Conservation (phyloP, 768 basidiomycete species). For the Termitomyces sp. region DNA sequence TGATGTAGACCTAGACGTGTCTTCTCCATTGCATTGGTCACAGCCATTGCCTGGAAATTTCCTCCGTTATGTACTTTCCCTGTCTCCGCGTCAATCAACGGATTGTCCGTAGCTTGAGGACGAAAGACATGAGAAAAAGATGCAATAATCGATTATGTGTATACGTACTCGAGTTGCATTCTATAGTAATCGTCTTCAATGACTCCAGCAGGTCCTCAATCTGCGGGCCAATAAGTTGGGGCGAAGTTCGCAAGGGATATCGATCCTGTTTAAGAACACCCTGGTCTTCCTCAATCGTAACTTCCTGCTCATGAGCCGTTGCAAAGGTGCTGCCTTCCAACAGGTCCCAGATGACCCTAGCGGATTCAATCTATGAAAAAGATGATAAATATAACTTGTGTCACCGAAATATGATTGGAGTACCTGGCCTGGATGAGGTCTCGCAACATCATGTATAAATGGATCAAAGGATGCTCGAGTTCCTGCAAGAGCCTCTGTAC, state of each 20-base stretch:
- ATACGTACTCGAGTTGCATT: constrained; percentile 76
- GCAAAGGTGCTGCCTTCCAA: constrained; percentile 68
- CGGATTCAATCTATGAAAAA: constrained; percentile 53
- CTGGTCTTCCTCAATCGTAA: constrained; percentile 64
- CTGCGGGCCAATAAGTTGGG: constrained; percentile 85
- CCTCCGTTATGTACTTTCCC: constrained; percentile 74
- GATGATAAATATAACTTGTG: neutral
- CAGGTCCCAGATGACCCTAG: constrained; percentile 61
- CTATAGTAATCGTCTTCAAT: constrained; percentile 56
- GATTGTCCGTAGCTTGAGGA: constrained; percentile 75
- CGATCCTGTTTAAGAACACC: constrained; percentile 79
- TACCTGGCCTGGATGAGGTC: constrained; percentile 81
- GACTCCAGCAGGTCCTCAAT: constrained; percentile 73
- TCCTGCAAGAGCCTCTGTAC: constrained; percentile 76
- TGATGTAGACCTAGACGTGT: constrained; percentile 69
- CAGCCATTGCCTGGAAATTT: constrained; percentile 86
- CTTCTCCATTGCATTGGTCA: constrained; percentile 86
- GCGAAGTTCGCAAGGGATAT: constrained; percentile 66
- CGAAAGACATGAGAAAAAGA: constrained; percentile 4
- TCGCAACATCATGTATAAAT: constrained; percentile 70
- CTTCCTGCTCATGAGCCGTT: constrained; percentile 62
- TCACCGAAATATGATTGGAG: constrained; percentile 4
- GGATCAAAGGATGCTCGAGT: constrained; percentile 66
- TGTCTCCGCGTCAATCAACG: constrained; percentile 65
- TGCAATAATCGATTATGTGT: neutral